phyloP scores from a whole-genome alignment of 2,329 filamentous ascomycete species.

The Tetracladium maxilliforme region DNA sequence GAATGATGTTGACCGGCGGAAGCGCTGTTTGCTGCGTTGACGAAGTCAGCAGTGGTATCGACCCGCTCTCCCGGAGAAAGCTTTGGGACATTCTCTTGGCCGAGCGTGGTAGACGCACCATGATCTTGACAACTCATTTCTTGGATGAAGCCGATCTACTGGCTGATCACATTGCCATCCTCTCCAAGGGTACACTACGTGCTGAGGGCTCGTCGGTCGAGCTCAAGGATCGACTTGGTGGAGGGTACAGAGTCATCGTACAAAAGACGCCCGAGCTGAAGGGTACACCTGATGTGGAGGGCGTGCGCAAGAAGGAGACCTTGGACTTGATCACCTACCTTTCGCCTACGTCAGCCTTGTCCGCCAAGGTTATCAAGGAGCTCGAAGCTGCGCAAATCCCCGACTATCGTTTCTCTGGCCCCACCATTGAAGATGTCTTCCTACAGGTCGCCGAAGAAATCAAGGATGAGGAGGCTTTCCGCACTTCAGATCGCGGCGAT shows the following conservation, averaged over 20 bases:
- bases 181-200: constrained; percentile 72
- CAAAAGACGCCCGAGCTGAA: constrained; percentile 33
- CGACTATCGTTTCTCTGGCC: constrained; percentile 76
- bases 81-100: constrained; percentile 89
- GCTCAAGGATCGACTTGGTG: constrained; percentile 68
- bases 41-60: constrained; percentile 78
- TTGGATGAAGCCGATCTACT: constrained; percentile 85
- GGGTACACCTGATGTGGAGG: constrained; percentile 33
- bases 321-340: constrained; percentile 64
- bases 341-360: constrained; percentile 52
- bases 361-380: constrained; percentile 53
- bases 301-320: constrained; percentile 38
- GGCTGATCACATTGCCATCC: constrained; percentile 75
- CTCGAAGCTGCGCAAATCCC: constrained; percentile 53
- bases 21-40: constrained; percentile 82
- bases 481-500: background rate
- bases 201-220: constrained; percentile 75
- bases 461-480: constrained; percentile 28
- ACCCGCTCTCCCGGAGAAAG: constrained; percentile 74
- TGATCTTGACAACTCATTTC: constrained; percentile 85
- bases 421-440: constrained; percentile 89
- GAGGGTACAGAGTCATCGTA: constrained; percentile 72
- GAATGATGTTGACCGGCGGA: constrained; percentile 90
- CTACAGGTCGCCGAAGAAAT: constrained; percentile 74
- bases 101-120: constrained; percentile 67